Evolutionary conservation across 2,329 filamentous ascomycete genomes (phyloP), one percentile per base, ranked within the genome.

Genomic region (Colletotrichum chlorophyti): DNA sequence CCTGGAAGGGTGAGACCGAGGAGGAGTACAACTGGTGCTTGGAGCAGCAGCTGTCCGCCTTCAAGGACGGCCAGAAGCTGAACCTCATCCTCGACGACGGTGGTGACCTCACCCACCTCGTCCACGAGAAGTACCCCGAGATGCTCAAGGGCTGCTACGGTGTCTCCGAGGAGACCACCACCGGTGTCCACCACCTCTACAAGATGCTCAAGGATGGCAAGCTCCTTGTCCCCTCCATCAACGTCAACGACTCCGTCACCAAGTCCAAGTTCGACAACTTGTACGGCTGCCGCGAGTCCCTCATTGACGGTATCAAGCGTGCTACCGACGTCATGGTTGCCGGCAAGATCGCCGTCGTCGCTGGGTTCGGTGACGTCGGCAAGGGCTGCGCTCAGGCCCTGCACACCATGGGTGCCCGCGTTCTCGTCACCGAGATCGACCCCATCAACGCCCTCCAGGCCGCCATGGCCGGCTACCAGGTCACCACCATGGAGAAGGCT

Each of bases 231-330:
- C 95, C 95, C 68, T 86, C 94, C 79, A 92, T 98, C 89, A 99
- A 99, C 81, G 94, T 99, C 86, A 98, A 99, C 84, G 94, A 99
- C 88, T 93, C 91, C 60, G 94, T 99, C 76, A 99, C 95, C 80
- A 99, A 98, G 90, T 97, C 93, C 82, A 99, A 99, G 88, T 99
- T 99, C 78, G 95, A 98, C 88, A 99, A 99, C 89, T 83, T 98
- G 67, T 99, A 98, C 87, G 94, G 95, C 75, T 98, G 95, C 92
- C 90, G 93, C 77, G 95, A 98, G 85, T 97, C 94, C 65, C 90
- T 99, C 71, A 89, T 99, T 73, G 95, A 99, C 79, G 95, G 95
- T 78, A 98, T 99, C 89, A 99, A 98, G 91, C 94, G 94, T 83
- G 94, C 95, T 71, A 99, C 95, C 79, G 94, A 99, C 84, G 95